Evolutionary conservation across 805 yeast species (phyloP).

Genomic region (Metschnikowia rubicola): DNA sequence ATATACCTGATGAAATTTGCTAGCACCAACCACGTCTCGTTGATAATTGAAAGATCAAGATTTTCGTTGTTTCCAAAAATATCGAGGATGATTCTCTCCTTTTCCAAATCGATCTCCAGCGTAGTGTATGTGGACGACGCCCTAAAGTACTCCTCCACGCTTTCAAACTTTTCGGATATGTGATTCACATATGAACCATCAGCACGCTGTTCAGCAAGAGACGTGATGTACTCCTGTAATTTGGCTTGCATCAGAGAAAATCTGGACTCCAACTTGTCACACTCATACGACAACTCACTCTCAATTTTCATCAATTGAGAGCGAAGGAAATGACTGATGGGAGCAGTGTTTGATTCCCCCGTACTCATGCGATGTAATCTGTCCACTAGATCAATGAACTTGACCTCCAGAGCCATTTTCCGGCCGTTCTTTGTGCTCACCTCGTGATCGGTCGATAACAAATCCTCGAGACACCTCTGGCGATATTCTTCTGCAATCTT

Average conservation of each 20-base stretch:
- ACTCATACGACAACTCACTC: conserved; percentile 35
- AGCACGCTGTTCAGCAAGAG: conserved; percentile 29
- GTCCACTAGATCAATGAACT: conserved; percentile 38
- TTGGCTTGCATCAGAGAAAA: conserved; percentile 37
- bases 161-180: conserved; percentile 38
- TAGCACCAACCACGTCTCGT: conserved; percentile 43
- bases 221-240: conserved; percentile 32
- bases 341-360: conserved; percentile 22
- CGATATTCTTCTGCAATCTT: conserved; percentile 33
- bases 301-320: conserved; percentile 31
- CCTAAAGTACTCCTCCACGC: conserved; percentile 32
- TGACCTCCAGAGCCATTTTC: conserved; percentile 23
- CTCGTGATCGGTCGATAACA: conserved; percentile 39
- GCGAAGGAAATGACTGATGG: conserved; percentile 34
- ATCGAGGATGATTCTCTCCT: conserved; percentile 26
- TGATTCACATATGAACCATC: conserved; percentile 36
- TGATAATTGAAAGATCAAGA: conserved; percentile 38
- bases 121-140: conserved; percentile 26
- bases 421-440: conserved; percentile 10
- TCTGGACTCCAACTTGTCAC: conserved; percentile 33
- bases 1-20: conserved; percentile 34
- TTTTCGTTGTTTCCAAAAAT: conserved; percentile 38
- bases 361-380: conserved; percentile 33
- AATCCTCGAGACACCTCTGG: conserved; percentile 32
- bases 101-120: conserved; percentile 25